Evolutionary conservation across 108 stramenopile species (phyloP).

Genomic region (Ochromonas danica): DNA sequence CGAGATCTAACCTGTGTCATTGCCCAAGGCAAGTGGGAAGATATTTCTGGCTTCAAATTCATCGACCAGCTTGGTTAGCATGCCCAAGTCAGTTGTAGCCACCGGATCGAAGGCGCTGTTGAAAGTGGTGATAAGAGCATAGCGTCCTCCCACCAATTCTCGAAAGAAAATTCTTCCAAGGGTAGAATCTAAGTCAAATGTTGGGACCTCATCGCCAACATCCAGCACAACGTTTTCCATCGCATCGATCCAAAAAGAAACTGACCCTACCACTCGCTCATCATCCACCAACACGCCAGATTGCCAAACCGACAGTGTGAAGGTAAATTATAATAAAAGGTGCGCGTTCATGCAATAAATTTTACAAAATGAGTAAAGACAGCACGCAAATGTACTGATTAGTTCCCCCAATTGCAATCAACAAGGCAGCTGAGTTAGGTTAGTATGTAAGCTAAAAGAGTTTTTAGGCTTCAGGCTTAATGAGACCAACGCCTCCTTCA

Average conservation of each 20-base stretch:
- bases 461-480: slow-evolving; percentile 47
- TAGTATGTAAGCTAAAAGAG: no score
- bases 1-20: background rate
- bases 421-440: no score
- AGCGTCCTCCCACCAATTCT: background rate
- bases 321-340: no score
- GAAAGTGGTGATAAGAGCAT: background rate
- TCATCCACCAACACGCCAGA: no score
- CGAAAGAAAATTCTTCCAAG: background rate
- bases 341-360: no score
- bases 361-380: no score
- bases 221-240: no score
- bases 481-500: slow-evolving; percentile 47
- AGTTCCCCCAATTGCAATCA: no score
- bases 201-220: slow-evolving; percentile 12
- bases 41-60: slow-evolving; percentile 18
- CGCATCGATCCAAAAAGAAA: no score
- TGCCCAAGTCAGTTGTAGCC: slow-evolving; percentile 25
- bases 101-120: background rate
- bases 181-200: background rate
- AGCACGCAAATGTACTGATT: no score
- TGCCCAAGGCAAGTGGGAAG: background rate
- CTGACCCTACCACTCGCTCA: no score
- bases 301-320: no score
- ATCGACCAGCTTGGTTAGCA: background rate